Evolutionary conservation across 208 protist species (phyloP).

Genomic region (Crithidia mellificae): DNA sequence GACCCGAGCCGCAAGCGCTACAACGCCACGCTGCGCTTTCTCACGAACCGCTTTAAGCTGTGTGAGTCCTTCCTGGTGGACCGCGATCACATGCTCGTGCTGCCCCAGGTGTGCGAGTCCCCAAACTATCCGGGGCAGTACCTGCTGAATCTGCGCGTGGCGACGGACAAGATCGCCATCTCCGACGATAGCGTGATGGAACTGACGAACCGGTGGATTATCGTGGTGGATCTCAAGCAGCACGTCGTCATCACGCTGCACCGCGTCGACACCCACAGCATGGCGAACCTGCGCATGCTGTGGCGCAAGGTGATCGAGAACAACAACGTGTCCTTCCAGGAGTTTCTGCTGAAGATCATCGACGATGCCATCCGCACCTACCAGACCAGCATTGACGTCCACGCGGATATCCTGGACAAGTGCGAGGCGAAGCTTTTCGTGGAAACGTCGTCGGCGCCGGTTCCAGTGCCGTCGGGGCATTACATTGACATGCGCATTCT

Average conservation of each 20-base stretch:
- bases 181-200: constrained; percentile 73
- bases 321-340: constrained; percentile 76
- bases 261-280: constrained; percentile 67
- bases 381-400: constrained; percentile 71
- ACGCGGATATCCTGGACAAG: constrained; percentile 74
- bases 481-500: constrained; percentile 66
- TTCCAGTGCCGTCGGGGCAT: constrained; percentile 17
- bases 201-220: constrained; percentile 87
- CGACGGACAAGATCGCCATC: constrained; percentile 75
- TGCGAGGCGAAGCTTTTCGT: constrained; percentile 84
- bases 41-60: constrained; percentile 73
- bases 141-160: constrained; percentile 80
- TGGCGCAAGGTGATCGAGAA: constrained; percentile 69
- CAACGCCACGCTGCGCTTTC: constrained; percentile 55
- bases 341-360: constrained; percentile 85
- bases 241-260: constrained; percentile 85
- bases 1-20: constrained; percentile 62
- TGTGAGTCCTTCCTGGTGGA: constrained; percentile 80
- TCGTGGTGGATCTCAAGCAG: constrained; percentile 78
- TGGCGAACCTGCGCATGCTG: constrained; percentile 69
- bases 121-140: constrained; percentile 76
- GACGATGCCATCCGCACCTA: constrained; percentile 83
- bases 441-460: constrained; percentile 6
- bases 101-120: constrained; percentile 78
- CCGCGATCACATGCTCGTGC: constrained; percentile 72